Conservation (phyloP, 495 filamentous ascomycete genomes). For the Xylaria nigripes region DNA sequence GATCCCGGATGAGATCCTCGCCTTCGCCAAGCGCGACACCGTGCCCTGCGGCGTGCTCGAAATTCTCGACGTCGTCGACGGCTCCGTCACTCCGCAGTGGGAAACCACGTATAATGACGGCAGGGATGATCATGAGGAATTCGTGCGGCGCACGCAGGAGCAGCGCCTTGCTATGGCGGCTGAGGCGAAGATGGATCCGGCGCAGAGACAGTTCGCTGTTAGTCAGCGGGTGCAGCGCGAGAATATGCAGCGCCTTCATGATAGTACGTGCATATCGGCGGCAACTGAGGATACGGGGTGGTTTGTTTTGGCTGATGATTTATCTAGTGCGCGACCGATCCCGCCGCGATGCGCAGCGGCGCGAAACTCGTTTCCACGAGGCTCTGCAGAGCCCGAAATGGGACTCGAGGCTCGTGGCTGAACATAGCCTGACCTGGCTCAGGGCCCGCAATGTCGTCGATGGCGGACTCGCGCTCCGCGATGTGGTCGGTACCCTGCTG, state of each 20-base stretch:
- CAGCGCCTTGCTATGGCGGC: slow-evolving; percentile 32
- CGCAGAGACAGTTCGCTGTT: slow-evolving; percentile 36
- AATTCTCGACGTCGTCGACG: slow-evolving; percentile 42
- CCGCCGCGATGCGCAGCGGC: slow-evolving; percentile 31
- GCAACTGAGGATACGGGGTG: not conserved
- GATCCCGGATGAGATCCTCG: slow-evolving; percentile 45
- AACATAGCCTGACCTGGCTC: slow-evolving; percentile 42
- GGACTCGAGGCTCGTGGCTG: slow-evolving; percentile 42
- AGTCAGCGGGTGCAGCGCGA: slow-evolving; percentile 29
- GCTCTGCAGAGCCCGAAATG: slow-evolving; percentile 51
- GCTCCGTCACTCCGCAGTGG: slow-evolving; percentile 50
- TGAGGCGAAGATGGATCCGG: slow-evolving; percentile 40
- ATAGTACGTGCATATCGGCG: slow-evolving; percentile 26
- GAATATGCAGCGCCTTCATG: slow-evolving; percentile 31
- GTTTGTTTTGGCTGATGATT: not conserved
- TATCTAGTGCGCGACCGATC: slow-evolving; percentile 29
- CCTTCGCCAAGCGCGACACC: slow-evolving; percentile 43
- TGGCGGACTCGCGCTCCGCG: slow-evolving; percentile 22
- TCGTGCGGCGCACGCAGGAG: slow-evolving; percentile 31
- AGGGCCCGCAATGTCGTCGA: slow-evolving; percentile 18
- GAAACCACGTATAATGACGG: slow-evolving; percentile 30
- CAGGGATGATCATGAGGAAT: slow-evolving; percentile 31
- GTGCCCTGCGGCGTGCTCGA: slow-evolving; percentile 58
- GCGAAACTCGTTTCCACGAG: slow-evolving; percentile 39
- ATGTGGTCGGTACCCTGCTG: slow-evolving; percentile 42